Conservation (phyloP, 1,284 basidiomycete genomes). For the Moesziomyces globuligerus region DNA sequence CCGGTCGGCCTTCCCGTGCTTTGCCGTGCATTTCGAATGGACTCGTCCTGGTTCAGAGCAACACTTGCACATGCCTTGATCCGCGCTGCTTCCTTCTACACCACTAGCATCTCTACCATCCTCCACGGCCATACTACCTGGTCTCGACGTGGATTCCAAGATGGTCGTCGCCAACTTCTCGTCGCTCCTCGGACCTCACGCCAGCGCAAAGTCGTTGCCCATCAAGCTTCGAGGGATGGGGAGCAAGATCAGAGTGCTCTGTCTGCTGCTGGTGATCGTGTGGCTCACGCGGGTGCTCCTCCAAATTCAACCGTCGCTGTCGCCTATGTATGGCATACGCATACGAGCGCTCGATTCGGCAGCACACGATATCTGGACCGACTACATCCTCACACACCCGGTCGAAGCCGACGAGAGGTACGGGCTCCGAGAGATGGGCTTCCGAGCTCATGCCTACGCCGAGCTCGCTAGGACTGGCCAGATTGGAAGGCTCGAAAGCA, state of each 20-base stretch:
- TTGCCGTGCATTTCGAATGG: too few species aligned
- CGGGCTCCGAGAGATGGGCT: conserved; percentile 43
- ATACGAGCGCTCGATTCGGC: conserved; percentile 27
- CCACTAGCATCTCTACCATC: too few species aligned
- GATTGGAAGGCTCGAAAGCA: conserved; percentile 23
- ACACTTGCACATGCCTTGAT: too few species aligned
- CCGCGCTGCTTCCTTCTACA: too few species aligned
- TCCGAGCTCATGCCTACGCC: conserved; percentile 36
- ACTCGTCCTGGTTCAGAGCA: too few species aligned
- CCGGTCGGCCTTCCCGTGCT: too few species aligned
- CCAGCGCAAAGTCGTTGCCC: neutral
- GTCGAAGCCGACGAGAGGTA: conserved; percentile 42
- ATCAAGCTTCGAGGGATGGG: conserved; percentile 5
- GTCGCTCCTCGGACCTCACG: conserved; percentile 1
- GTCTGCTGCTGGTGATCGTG: conserved; percentile 8
- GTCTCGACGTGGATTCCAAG: too few species aligned
- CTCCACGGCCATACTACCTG: too few species aligned
- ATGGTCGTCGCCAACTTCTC: conserved; percentile 20
- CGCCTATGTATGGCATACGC: conserved; percentile 26
- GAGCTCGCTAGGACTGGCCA: conserved; percentile 29
- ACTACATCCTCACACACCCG: conserved; percentile 35
- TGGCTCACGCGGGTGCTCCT: conserved; percentile 22
- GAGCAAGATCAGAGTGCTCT: conserved; percentile 19
- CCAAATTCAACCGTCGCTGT: conserved; percentile 24
- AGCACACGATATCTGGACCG: conserved; percentile 37